Percentiles rank a stretch among this genome's conserved stretches.
phyloP scores from a whole-genome alignment of 2,329 filamentous ascomycete genomes.

The Zymoseptoria tritici region DNA sequence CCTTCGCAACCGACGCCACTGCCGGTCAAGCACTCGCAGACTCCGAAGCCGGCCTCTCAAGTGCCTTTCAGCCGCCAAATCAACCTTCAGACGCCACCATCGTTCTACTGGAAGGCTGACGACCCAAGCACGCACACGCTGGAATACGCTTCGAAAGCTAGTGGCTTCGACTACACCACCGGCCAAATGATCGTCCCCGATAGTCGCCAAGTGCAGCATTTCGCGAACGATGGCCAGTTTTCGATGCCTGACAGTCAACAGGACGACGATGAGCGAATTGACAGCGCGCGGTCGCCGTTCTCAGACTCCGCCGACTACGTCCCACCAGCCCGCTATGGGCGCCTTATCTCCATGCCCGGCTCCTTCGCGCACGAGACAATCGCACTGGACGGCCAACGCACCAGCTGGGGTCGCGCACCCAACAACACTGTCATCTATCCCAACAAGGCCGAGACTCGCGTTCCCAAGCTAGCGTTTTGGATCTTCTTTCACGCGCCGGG shows the following conservation, averaged over 20 bases:
- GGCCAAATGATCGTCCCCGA: slow-evolving; percentile 15
- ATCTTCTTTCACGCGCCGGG: slow-evolving; percentile 66
- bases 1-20: slow-evolving; percentile 8
- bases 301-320: not conserved
- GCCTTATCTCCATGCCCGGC: slow-evolving; percentile 56
- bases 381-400: slow-evolving; percentile 57
- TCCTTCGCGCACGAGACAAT: slow-evolving; percentile 61
- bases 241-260: slow-evolving; percentile 3
- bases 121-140: slow-evolving; percentile 39
- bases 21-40: slow-evolving; percentile 15
- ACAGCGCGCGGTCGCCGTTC: slow-evolving; percentile 17
- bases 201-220: not conserved
- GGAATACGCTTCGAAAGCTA: slow-evolving; percentile 41
- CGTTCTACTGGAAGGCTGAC: slow-evolving; percentile 38
- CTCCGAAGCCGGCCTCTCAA: slow-evolving; percentile 20
- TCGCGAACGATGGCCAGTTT: not conserved
- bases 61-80: slow-evolving; percentile 37
- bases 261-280: slow-evolving; percentile 17
- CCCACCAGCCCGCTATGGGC: slow-evolving; percentile 47
- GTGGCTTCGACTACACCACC: slow-evolving; percentile 36
- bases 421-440: slow-evolving; percentile 63
- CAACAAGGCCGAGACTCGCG: slow-evolving; percentile 55
- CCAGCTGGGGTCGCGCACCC: slow-evolving; percentile 68
- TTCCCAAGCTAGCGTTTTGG: slow-evolving; percentile 77
- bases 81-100: slow-evolving; percentile 36